A percentile compares a stretch with the other conserved stretches of the same genome.
These are phyloP conservation scores for Colletotrichum trifolii DNA, from an alignment of 2,329 filamentous ascomycete species.

Conservation along the genomic window DNA sequence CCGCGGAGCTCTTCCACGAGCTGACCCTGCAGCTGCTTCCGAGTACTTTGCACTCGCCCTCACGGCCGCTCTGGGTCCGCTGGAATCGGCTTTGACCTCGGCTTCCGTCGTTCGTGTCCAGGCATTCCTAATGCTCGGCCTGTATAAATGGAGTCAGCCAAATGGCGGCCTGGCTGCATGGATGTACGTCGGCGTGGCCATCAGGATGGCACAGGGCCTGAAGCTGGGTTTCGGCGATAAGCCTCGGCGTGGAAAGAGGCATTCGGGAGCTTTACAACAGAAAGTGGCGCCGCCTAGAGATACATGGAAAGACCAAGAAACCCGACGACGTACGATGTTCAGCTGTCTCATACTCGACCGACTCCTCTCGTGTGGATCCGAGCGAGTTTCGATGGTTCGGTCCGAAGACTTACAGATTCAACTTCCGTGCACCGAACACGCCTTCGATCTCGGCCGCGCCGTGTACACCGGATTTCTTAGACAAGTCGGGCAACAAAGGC, in stretches of 20 bases:
- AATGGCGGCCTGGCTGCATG: conserved; percentile 70
- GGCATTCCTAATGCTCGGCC: conserved; percentile 75
- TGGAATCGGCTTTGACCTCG: conserved; percentile 58
- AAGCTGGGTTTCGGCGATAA: conserved; percentile 69
- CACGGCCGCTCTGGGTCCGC: conserved; percentile 59
- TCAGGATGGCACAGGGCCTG: conserved; percentile 71
- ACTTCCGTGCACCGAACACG: conserved; percentile 74
- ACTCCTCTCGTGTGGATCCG: conserved; percentile 73
- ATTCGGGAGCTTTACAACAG: conserved; percentile 12
- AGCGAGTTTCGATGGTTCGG: conserved; percentile 68
- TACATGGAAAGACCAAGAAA: conserved; percentile 60
- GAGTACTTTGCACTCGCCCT: conserved; percentile 74
- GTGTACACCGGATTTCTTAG: conserved; percentile 63
- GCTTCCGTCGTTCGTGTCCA: conserved; percentile 73
- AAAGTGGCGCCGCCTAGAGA: conserved; percentile 33
- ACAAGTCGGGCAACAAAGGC: conserved; percentile 30
- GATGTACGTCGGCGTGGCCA: conserved; percentile 73
- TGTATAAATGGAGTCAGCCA: conserved; percentile 78
- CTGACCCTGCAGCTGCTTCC: conserved; percentile 67
- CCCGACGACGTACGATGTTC: conserved; percentile 77
- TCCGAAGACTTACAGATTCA: conserved; percentile 71
- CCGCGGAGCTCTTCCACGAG: conserved; percentile 47
- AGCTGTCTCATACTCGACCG: conserved; percentile 80
- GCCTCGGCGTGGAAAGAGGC: conserved; percentile 39
- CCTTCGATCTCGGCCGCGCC: conserved; percentile 71